These are phyloP conservation scores for Fraxinus nigra DNA, from an alignment of 305 asterid genomes.

Conservation along the genomic window DNA sequence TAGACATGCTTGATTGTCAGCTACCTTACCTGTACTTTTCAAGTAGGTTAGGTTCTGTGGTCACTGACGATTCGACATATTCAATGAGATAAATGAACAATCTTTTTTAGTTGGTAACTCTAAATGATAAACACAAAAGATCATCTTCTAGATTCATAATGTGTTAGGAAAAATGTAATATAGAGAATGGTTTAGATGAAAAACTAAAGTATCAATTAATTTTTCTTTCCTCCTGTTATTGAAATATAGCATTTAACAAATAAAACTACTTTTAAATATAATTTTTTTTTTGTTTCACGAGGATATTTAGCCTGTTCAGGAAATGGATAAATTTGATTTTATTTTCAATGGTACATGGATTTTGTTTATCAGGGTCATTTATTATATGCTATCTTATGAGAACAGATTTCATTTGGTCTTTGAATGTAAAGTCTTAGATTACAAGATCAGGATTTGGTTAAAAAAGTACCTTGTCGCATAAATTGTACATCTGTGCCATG, in stretches of 20 bases:
- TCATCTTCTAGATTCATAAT: neutral
- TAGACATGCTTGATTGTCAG: neutral
- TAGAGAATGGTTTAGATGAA: neutral
- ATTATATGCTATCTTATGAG: neutral
- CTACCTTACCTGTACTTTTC: neutral
- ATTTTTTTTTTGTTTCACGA: neutral
- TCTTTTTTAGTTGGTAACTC: neutral
- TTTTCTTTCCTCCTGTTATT: neutral
- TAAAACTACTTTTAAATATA: neutral
- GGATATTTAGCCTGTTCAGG: neutral
- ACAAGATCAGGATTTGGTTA: neutral
- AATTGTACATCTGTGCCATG: neutral
- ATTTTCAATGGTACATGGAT: neutral
- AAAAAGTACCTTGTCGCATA: neutral
- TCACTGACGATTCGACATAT: neutral
- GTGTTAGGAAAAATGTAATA: neutral
- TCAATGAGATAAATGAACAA: neutral
- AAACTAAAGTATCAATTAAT: neutral
- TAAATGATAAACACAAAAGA: neutral
- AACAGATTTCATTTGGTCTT: neutral
- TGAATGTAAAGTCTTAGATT: neutral
- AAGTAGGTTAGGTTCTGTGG: neutral
- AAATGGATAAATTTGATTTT: neutral
- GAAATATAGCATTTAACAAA: neutral
- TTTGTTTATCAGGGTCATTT: neutral